Base-by-base conservation (phyloP, 345 rosid genomes). In the Corchorus capsularis region DNA sequence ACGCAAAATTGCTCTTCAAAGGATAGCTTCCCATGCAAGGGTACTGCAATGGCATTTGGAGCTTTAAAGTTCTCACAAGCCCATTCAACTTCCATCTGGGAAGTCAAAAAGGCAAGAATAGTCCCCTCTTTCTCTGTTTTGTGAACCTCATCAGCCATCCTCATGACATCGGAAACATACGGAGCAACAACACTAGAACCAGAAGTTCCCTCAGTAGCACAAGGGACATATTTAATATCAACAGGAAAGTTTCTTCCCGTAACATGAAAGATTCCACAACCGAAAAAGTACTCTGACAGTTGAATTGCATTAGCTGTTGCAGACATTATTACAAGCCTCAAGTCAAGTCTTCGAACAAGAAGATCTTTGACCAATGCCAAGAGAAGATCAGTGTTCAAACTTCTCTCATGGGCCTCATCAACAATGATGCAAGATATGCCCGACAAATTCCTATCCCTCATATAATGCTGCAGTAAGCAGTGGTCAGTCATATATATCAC, bases 381-480 rank as follows among this genome's bases (percentile, higher is more conserved):
- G 63, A 94, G 93, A 76, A 94, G 92, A 84, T 94, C 98, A 3
- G 97, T 94, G 85, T 86, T 90, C 87, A 94, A 81, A 85, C 95
- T 94, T 83, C 97, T 90, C 84, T 94, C 98, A 86, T 94, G 97
- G 70, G 98, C 98, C 87, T 93, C 98, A 34, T 94, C 98, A 56
- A 94, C 64, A 72, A 94, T 82, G 79, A 94, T 83, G 61, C 93
- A 93, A 6, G 98, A 94, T 85, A 94, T 81, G 75, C 90, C 90
- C 76, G 92, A 81, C 83, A 94, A 89, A 78, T 79, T 80, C 82
- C 80, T 79, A 76, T 93, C 95, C 62, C 79, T 86, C 86, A 93
- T 84, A 78, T 87, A 92, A 73, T 83, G 91, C 77, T 86, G 98
- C 83, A 93, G 82, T 67, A 94, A 88, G 71, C 92, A 91, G 82